Conservation (phyloP, 192 early-diverging fungal genomes). For the Backusella westeae region DNA sequence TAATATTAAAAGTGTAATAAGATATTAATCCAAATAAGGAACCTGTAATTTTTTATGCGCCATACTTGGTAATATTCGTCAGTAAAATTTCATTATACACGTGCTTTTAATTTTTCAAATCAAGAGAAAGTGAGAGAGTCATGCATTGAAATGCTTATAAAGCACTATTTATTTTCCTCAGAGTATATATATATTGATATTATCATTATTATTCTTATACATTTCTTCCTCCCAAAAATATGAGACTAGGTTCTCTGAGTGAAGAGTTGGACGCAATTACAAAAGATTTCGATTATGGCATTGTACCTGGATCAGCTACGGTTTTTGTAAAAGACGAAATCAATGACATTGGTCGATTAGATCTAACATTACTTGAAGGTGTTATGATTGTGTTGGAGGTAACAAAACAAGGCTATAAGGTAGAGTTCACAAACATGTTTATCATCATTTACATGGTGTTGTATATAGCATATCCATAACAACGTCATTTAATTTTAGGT, state of each 20-base stretch:
- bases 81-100: too few relatives aligned
- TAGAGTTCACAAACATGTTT: neutral
- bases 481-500: neutral
- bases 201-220: too few relatives aligned
- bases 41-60: neutral
- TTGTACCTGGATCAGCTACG: slow-evolving; percentile 25
- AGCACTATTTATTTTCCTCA: neutral
- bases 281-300: slow-evolving; percentile 27
- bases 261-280: slow-evolving; percentile 23
- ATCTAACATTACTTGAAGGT: slow-evolving; percentile 23
- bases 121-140: too few relatives aligned
- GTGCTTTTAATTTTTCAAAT: too few relatives aligned
- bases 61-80: neutral
- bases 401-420: slow-evolving; percentile 20
- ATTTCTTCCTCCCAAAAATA: neutral
- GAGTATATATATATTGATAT: neutral
- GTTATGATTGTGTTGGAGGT: slow-evolving; percentile 26
- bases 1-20: too few relatives aligned
- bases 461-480: neutral
- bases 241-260: slow-evolving; percentile 1
- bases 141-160: too few relatives aligned
- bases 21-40: neutral
- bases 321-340: slow-evolving; percentile 24
- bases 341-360: slow-evolving; percentile 15
- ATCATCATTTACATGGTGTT: neutral